Conservation (phyloP, 2,329 filamentous ascomycete genomes). For the Pseudogymnoascus sp. region DNA sequence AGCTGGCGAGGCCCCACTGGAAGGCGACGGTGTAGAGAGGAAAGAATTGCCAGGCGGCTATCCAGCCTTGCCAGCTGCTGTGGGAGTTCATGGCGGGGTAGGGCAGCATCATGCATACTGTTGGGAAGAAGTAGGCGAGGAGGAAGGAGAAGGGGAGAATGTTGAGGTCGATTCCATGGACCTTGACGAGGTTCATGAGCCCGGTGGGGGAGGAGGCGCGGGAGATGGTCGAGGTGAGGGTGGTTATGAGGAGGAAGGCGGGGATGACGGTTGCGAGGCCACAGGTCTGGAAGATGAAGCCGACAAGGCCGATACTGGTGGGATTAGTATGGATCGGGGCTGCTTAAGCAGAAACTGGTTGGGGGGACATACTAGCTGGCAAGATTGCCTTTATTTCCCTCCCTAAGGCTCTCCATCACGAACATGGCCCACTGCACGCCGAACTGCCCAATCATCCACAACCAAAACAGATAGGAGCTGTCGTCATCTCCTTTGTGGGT, state of each 20-base stretch:
- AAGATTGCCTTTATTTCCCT: not conserved
- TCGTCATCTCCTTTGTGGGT: not conserved
- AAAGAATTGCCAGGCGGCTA: not conserved
- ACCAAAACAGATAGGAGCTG: constrained; percentile 2
- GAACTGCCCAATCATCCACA: constrained; percentile 6
- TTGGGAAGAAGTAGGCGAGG: not conserved
- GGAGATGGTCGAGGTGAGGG: not conserved
- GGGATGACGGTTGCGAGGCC: not conserved
- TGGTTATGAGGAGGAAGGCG: not conserved
- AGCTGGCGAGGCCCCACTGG: not conserved
- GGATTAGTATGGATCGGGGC: not conserved
- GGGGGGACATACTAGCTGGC: not conserved
- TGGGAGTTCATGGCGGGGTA: constrained; percentile 1
- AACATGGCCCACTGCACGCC: not conserved
- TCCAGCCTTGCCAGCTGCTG: constrained; percentile 1
- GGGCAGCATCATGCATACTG: not conserved
- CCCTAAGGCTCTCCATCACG: not conserved
- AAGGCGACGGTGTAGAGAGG: not conserved
- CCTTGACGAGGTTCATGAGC: not conserved
- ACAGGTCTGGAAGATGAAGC: not conserved
- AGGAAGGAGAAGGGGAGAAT: not conserved
- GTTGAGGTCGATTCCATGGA: not conserved
- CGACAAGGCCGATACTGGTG: not conserved
- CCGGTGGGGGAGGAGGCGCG: not conserved
- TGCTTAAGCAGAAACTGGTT: not conserved